A percentile compares a stretch with the other conserved stretches of the same genome.
Evolutionary conservation across 139 green algal genomes (phyloP).

Genomic region (Chlamydomonas sphaeroides): DNA sequence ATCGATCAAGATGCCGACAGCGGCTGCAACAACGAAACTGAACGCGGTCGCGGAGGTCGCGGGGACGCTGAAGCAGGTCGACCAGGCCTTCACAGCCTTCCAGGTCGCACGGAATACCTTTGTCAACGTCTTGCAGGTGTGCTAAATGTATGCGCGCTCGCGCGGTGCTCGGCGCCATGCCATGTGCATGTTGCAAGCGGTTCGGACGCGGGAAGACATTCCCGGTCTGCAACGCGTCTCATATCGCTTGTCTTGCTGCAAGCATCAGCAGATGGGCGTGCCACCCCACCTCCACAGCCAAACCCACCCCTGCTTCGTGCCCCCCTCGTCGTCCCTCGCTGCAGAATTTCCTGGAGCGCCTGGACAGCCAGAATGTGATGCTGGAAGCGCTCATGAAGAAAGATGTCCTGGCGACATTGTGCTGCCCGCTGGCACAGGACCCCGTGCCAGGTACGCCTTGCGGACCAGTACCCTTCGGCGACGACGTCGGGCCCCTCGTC

Average conservation of each 20-base stretch:
- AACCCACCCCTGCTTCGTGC: neutral
- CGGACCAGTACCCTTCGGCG: no score
- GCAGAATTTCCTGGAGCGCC: constrained; percentile 50
- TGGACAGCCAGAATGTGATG: constrained; percentile 42
- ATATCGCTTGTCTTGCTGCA: no score
- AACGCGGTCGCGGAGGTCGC: constrained; percentile 20
- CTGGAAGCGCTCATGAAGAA: constrained; percentile 62
- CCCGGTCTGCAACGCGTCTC: no score
- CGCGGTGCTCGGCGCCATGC: no score
- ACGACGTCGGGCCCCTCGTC: no score
- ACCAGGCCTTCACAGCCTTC: constrained; percentile 53
- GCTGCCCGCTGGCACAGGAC: constrained; percentile 57
- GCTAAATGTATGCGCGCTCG: no score
- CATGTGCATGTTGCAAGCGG: no score
- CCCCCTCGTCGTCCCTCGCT: neutral
- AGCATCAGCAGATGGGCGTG: no score
- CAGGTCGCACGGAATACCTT: constrained; percentile 55
- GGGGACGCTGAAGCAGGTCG: constrained; percentile 54
- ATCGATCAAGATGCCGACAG: no score
- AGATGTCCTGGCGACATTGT: constrained; percentile 56
- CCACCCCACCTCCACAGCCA: no score
- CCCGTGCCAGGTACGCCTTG: constrained; percentile 51
- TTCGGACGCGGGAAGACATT: no score
- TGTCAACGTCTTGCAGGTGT: constrained; percentile 44
- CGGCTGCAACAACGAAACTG: neutral